Conservation (phyloP, 1,284 basidiomycete species). For the Puccinia polysora region DNA sequence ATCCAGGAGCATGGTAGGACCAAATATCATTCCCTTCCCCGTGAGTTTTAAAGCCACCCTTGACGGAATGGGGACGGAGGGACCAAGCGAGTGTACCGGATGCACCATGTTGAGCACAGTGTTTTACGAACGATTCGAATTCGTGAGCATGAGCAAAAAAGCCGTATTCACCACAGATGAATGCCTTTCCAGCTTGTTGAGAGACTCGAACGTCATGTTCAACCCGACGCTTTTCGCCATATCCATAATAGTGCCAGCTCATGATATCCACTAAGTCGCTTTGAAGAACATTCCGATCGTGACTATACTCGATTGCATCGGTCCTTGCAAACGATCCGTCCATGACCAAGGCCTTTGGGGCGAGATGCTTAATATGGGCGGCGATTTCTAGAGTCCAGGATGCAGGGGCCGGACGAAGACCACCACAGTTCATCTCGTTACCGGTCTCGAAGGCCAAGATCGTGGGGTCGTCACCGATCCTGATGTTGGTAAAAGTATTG, state of each 20-base stretch:
- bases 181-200: constrained; percentile 48
- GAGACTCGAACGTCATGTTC: constrained; percentile 48
- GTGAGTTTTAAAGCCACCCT: constrained; percentile 52
- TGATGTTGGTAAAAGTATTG: constrained; percentile 50
- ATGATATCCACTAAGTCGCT: constrained; percentile 49
- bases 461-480: constrained; percentile 51
- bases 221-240: constrained; percentile 48
- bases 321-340: constrained; percentile 50
- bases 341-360: constrained; percentile 50
- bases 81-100: constrained; percentile 50
- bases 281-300: constrained; percentile 47
- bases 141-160: constrained; percentile 47
- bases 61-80: constrained; percentile 48
- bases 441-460: constrained; percentile 51
- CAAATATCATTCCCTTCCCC: constrained; percentile 50
- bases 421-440: constrained; percentile 44
- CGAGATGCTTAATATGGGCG: constrained; percentile 49
- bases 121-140: constrained; percentile 47
- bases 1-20: constrained; percentile 48
- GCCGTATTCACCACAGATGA: constrained; percentile 52
- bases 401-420: constrained; percentile 48
- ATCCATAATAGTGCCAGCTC: constrained; percentile 50
- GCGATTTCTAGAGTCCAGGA: constrained; percentile 48
- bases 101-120: constrained; percentile 18
- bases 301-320: constrained; percentile 48